Evolutionary conservation across 805 yeast genomes (phyloP).

Genomic region (Lipomyces oligophaga): DNA sequence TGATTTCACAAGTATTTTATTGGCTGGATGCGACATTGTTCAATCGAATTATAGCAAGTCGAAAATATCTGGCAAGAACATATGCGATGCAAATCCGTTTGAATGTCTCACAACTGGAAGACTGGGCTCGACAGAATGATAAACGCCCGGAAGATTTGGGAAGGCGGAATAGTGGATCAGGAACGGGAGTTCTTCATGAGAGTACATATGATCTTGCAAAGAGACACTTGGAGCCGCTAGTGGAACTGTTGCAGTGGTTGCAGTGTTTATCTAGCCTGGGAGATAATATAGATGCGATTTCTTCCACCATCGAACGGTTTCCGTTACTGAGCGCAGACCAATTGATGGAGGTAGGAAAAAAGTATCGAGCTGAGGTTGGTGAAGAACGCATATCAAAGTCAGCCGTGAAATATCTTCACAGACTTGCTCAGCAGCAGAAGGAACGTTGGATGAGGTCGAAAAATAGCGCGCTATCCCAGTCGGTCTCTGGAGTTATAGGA

Average conservation of each 20-base stretch:
- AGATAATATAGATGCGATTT: slow-evolving; percentile 44
- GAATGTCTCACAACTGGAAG: slow-evolving; percentile 81
- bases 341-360: slow-evolving; percentile 62
- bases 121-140: slow-evolving; percentile 80
- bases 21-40: slow-evolving; percentile 72
- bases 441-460: too few species aligned
- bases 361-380: slow-evolving; percentile 78
- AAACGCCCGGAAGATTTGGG: slow-evolving; percentile 42
- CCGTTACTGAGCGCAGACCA: slow-evolving; percentile 66
- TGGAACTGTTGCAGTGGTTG: slow-evolving; percentile 83
- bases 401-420: slow-evolving; percentile 46
- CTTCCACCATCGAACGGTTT: slow-evolving; percentile 51
- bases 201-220: slow-evolving; percentile 52
- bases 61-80: slow-evolving; percentile 70
- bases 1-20: slow-evolving; percentile 70
- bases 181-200: slow-evolving; percentile 21
- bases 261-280: slow-evolving; percentile 75
- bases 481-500: neutral
- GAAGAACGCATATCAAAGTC: slow-evolving; percentile 63
- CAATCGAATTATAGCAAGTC: slow-evolving; percentile 63
- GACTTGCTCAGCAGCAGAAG: slow-evolving; percentile 31
- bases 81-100: slow-evolving; percentile 86
- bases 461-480: neutral
- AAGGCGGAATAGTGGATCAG: slow-evolving; percentile 20
- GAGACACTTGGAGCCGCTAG: slow-evolving; percentile 63